phyloP scores from a whole-genome alignment of 495 filamentous ascomycete genomes.

The Neurospora africana region DNA sequence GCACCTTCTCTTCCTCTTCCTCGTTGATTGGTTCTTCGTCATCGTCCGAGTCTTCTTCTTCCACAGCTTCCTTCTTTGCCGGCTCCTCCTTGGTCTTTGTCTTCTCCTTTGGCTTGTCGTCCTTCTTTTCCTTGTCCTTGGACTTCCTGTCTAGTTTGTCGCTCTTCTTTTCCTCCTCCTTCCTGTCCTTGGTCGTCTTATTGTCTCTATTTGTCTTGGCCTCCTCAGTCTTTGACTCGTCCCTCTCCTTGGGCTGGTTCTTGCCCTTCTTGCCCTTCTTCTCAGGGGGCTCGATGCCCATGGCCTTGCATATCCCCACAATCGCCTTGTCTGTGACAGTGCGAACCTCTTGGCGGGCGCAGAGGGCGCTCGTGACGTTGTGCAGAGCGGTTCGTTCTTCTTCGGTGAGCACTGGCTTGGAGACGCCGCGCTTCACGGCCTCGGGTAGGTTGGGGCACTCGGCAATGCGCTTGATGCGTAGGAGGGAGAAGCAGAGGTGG shows the following conservation, averaged over 20 bases:
- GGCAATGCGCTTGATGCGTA: conserved; percentile 60
- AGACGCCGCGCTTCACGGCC: conserved; percentile 39
- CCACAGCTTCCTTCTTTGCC: conserved; percentile 6
- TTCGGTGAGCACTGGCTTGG: conserved; percentile 36
- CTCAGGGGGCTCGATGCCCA: conserved; percentile 47
- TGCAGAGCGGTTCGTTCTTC: conserved; percentile 37
- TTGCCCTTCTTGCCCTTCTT: conserved; percentile 20
- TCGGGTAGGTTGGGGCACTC: conserved; percentile 34
- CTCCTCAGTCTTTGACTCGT: conserved; percentile 2
- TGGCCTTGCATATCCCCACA: conserved; percentile 46
- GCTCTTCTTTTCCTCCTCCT: background rate
- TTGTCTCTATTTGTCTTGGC: background rate
- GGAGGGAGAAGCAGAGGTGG: conserved; percentile 66
- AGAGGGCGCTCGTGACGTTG: conserved; percentile 77
- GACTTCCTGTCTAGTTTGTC: conserved; percentile 15
- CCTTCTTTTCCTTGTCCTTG: conserved; percentile 11
- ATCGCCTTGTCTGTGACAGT: conserved; percentile 53
- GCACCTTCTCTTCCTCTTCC: conserved; percentile 9
- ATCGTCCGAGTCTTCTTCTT: background rate
- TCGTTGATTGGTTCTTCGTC: background rate
- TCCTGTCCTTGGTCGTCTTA: background rate
- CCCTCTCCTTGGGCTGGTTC: conserved; percentile 7
- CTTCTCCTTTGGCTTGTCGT: conserved; percentile 6
- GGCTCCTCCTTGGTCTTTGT: conserved; percentile 12
- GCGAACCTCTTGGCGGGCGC: conserved; percentile 64